A percentile compares a stretch with the other conserved stretches of the same genome.
These are phyloP conservation scores for Cryphonectria carpinicola DNA, from an alignment of 2,329 filamentous ascomycete genomes.

Conservation along the genomic window DNA sequence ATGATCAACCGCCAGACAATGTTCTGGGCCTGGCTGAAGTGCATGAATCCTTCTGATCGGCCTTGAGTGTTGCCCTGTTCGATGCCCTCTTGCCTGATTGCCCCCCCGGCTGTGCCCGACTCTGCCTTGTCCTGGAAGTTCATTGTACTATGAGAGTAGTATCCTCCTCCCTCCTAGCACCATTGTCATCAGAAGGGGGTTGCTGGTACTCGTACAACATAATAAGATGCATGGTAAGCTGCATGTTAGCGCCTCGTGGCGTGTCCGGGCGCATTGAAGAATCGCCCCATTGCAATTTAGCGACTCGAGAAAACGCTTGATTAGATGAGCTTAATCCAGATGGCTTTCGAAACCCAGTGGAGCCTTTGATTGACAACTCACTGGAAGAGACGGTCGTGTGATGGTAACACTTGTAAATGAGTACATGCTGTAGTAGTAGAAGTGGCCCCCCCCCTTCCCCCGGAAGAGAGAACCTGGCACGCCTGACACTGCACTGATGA, in stretches of 20 bases:
- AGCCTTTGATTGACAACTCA: not conserved
- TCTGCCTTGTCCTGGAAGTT: not conserved
- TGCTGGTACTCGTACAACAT: not conserved
- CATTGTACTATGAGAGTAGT: not conserved
- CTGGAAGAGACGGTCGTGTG: not conserved
- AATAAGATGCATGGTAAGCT: not conserved
- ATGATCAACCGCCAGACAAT: not conserved
- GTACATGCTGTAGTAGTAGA: not conserved
- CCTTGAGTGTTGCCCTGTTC: not conserved
- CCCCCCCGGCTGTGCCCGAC: not conserved
- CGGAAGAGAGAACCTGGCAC: not conserved
- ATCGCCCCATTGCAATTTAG: not conserved
- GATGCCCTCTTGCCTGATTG: not conserved
- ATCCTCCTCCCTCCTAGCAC: not conserved
- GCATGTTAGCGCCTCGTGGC: not conserved
- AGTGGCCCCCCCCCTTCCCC: not conserved
- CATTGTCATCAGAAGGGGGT: not conserved
- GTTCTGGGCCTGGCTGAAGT: not conserved
- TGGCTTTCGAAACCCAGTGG: not conserved
- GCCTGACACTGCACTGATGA: slow-evolving; percentile 1
- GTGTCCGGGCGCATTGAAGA: not conserved
- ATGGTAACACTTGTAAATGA: not conserved
- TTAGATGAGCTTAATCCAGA: slow-evolving; percentile 5
- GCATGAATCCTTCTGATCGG: not conserved
- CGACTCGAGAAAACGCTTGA: not conserved